Conservation (phyloP, 306 rosid species). For the Phaseolus lunatus region DNA sequence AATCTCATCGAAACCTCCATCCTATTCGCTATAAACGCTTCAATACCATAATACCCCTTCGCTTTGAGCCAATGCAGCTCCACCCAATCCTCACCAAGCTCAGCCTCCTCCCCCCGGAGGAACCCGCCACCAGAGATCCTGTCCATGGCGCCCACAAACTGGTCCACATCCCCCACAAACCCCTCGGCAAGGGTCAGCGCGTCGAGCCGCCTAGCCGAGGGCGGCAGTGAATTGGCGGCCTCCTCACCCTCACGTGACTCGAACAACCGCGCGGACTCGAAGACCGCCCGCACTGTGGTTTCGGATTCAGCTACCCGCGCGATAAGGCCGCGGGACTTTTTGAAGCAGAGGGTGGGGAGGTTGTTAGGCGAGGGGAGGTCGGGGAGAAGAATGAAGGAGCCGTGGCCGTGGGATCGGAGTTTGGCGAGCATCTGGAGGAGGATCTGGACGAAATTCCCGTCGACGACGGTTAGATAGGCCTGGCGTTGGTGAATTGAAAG, state of each 20-base stretch:
- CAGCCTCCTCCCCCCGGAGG: conserved; percentile 75
- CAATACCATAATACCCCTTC: conserved; percentile 76
- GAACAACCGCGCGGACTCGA: conserved; percentile 61
- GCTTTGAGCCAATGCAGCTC: conserved; percentile 86
- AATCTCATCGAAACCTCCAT: conserved; percentile 79
- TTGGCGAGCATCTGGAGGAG: conserved; percentile 71
- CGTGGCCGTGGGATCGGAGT: conserved; percentile 61
- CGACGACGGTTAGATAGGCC: conserved; percentile 72
- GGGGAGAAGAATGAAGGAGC: conserved; percentile 79
- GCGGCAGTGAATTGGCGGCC: conserved; percentile 43
- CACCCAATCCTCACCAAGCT: conserved; percentile 74
- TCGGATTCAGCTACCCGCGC: conserved; percentile 64
- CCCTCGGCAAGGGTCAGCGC: conserved; percentile 58
- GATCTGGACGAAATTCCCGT: conserved; percentile 63
- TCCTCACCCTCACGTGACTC: conserved; percentile 70
- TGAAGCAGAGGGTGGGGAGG: conserved; percentile 78
- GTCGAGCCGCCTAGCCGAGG: conserved; percentile 56
- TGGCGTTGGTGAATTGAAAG: conserved; percentile 77
- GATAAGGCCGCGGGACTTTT: conserved; percentile 72
- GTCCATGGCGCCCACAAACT: conserved; percentile 72
- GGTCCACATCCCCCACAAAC: conserved; percentile 58
- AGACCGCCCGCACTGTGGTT: conserved; percentile 42
- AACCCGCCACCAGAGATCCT: conserved; percentile 66
- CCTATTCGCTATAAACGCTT: conserved; percentile 80
- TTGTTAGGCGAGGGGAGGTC: conserved; percentile 65